Evolutionary conservation across 2,329 filamentous ascomycete species (phyloP), one percentile per base, ranked within the genome.

Genomic region (Aspergillus hortae): DNA sequence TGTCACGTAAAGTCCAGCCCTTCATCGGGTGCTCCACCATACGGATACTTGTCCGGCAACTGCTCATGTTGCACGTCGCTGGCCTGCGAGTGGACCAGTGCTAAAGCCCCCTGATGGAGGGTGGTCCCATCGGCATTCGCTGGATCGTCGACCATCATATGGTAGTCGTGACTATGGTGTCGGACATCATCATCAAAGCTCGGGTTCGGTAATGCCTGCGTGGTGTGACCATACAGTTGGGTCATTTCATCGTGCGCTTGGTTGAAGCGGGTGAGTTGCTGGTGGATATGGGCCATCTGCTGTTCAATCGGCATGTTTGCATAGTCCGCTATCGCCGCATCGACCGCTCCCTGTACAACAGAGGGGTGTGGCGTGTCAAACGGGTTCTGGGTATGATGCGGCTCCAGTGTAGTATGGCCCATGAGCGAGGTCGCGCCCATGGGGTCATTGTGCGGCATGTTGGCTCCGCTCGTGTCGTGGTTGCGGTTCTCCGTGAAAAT

Each of bases 271-370:
- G 70, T 63, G 3, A 77, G 64, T 48, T 76, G 74, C 32, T 74
- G 66, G 42, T 76, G 71, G 25, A 79, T 68, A 56, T 78, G 76
- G 57, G 85, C 84, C 44, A 86, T 82, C 35, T 82, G 81, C 2
- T 83, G 82, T 53, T 86, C 83, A 40, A 84, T 75, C 2, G 82
- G 81, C 67, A 85, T 74, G 40, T 79, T 73, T 53, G 75, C 67
- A 51, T 74, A 77, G 30, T 71, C 67, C 19, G 69, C 61, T 57
- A 77, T 72, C 6, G 7, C 27, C 19, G 70, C 62, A 36, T 72
- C 68, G 36, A 72, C 65, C 6, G 62, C 54, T 44, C 68, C 65
- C 50, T 70, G 65, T 1, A 72, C 66, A 51, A 70, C 65, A 11
- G 67, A 61, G 38, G 64, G 55, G 54, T 63, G 58, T 25, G 61